phyloP scores from a whole-genome alignment of 1,284 basidiomycete species.

The Earliella scabrosa region DNA sequence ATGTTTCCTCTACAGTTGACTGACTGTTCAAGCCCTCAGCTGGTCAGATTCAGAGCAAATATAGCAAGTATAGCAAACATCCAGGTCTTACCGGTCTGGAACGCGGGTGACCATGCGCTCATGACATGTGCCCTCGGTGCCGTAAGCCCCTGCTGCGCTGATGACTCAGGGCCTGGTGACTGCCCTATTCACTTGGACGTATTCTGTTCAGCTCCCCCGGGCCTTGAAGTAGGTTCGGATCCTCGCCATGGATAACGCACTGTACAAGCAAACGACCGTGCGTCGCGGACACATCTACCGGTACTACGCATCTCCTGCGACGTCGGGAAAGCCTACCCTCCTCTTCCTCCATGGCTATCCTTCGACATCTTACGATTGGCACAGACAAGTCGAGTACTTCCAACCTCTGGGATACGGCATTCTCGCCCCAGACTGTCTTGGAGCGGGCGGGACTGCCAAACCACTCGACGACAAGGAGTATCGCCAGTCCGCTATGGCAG shows the following conservation, averaged over 20 bases:
- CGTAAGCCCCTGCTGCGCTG: no score
- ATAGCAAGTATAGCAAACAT: no score
- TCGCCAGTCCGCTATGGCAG: constrained; percentile 38
- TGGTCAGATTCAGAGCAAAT: no score
- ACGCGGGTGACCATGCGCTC: no score
- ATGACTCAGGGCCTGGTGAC: no score
- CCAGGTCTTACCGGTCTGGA: no score
- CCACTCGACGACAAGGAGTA: constrained; percentile 46
- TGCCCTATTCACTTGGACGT: no score
- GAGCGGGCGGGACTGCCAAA: constrained; percentile 54
- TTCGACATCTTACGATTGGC: constrained; percentile 14
- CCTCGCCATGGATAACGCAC: background rate
- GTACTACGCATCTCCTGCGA: constrained; percentile 12
- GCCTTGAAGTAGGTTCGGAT: no score
- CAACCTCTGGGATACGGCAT: constrained; percentile 47
- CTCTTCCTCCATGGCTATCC: constrained; percentile 24
- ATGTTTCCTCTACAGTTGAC: no score
- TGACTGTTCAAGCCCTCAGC: no score
- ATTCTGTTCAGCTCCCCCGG: no score
- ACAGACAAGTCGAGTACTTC: constrained; percentile 36
- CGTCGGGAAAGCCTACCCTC: constrained; percentile 8
- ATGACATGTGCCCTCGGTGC: no score
- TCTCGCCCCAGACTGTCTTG: constrained; percentile 55
- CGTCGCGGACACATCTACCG: constrained; percentile 15
- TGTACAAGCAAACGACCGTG: constrained; percentile 7